These are phyloP conservation scores for Boletus patriciae DNA, from an alignment of 768 basidiomycete species.

Conservation along the genomic window DNA sequence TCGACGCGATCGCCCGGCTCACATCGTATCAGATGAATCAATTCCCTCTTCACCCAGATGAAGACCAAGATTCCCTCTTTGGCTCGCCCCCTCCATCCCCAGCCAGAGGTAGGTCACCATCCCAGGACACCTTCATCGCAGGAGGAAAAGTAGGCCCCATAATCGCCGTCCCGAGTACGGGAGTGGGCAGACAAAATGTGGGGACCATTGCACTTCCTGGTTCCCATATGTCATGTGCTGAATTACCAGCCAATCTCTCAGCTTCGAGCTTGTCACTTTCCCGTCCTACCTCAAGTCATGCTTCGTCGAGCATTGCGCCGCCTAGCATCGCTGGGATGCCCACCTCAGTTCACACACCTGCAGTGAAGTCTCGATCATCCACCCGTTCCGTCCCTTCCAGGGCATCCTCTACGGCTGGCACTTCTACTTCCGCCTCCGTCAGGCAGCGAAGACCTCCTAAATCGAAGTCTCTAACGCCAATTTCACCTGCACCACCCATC, in stretches of 20 bases:
- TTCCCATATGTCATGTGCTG: conserved; percentile 81
- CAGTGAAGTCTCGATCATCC: conserved; percentile 12
- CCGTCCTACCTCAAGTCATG: conserved; percentile 20
- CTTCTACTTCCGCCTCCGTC: conserved; percentile 9
- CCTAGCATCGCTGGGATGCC: conserved; percentile 19
- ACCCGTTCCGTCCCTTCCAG: conserved; percentile 9
- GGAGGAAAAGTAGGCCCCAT: conserved; percentile 16
- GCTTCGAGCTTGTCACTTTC: conserved; percentile 51
- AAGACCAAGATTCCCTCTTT: conserved; percentile 73
- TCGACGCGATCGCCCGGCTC: conserved; percentile 12
- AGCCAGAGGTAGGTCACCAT: conserved; percentile 73
- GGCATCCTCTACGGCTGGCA: conserved; percentile 9
- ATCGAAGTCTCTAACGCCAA: conserved; percentile 43
- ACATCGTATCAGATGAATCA: conserved; percentile 23
- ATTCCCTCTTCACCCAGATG: conserved; percentile 14
- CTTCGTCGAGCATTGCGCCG: conserved; percentile 39
- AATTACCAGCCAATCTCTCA: conserved; percentile 80
- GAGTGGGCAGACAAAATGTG: conserved; percentile 56
- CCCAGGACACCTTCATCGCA: conserved; percentile 39
- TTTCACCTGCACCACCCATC: conserved; percentile 55
- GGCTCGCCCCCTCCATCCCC: conserved; percentile 76
- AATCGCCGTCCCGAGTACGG: conserved; percentile 29
- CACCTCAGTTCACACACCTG: background rate
- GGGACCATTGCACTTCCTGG: conserved; percentile 98
- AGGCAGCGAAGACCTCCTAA: conserved; percentile 38